phyloP scores from a whole-genome alignment of 345 rosid species.

The Aurinia saxatilis region DNA sequence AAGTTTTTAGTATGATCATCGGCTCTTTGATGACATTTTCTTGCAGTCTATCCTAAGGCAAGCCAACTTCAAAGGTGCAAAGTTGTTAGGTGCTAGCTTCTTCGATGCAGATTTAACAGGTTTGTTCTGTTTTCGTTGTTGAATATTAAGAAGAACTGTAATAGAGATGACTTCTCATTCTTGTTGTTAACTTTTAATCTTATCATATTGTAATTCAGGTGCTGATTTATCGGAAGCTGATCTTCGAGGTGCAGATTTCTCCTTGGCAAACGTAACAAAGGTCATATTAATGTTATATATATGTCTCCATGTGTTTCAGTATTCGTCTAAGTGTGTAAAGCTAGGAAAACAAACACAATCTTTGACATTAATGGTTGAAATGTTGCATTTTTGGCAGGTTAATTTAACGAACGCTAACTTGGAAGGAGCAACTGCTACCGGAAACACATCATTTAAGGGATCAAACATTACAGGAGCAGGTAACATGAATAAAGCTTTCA shows the following conservation, averaged over 20 bases:
- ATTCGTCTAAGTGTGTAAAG: background rate
- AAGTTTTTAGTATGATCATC: background rate
- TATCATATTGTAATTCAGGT: slow-evolving; percentile 33
- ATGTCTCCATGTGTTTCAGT: background rate
- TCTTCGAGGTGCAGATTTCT: slow-evolving; percentile 82
- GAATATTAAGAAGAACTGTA: background rate
- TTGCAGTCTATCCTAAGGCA: slow-evolving; percentile 76
- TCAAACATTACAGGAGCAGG: slow-evolving; percentile 87
- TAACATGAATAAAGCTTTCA: slow-evolving; percentile 9
- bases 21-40: background rate
- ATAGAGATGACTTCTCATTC: background rate
- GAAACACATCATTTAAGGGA: slow-evolving; percentile 94
- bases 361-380: background rate
- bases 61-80: slow-evolving; percentile 87
- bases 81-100: slow-evolving; percentile 92
- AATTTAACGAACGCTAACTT: slow-evolving; percentile 82
- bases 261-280: slow-evolving; percentile 89
- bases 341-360: background rate
- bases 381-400: slow-evolving; percentile 39
- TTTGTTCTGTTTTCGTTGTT: slow-evolving; percentile 10
- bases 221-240: slow-evolving; percentile 94
- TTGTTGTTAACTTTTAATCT: background rate
- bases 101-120: slow-evolving; percentile 96
- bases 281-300: slow-evolving; percentile 24
- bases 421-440: slow-evolving; percentile 88